Percentiles rank a stretch among this genome's conserved stretches.
Conservation (phyloP, 441 rosid genomes). For the Gossypium armourianum region DNA sequence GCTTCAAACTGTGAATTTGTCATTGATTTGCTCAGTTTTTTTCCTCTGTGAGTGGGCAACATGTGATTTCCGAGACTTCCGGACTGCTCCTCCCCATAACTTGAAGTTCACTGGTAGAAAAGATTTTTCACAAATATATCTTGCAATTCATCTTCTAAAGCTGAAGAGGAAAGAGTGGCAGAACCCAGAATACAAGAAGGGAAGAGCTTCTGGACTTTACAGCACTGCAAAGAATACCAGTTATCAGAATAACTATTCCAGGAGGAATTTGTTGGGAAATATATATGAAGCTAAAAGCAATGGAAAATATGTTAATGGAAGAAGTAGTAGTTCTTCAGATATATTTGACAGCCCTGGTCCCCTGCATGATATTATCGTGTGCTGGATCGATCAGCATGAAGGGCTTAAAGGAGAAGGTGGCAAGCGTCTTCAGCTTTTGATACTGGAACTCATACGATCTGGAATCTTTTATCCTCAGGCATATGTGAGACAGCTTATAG, state of each 20-base stretch:
- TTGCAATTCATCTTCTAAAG: conserved; percentile 69
- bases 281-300: conserved; percentile 25
- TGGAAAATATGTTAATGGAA: conserved; percentile 18
- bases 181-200: conserved; percentile 31
- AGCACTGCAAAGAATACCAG: conserved; percentile 28
- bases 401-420: conserved; percentile 60
- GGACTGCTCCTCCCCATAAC: conserved; percentile 47
- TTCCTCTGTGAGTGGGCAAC: conserved; percentile 98
- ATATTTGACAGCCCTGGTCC: conserved; percentile 86
- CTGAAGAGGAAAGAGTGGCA: conserved; percentile 55
- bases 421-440: conserved; percentile 65
- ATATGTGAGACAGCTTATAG: conserved; percentile 81
- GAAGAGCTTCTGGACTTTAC: conserved; percentile 27
- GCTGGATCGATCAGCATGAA: conserved; percentile 99
- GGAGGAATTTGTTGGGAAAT: conserved; percentile 29
- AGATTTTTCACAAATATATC: conserved; percentile 70
- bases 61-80: conserved; percentile 83
- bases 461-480: conserved; percentile 86
- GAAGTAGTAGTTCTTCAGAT: conserved; percentile 28
- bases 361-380: conserved; percentile 80
- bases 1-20: conserved; percentile 55
- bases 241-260: conserved; percentile 25
- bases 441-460: conserved; percentile 65
- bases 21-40: conserved; percentile 68
- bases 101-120: conserved; percentile 71